Conservation (phyloP, 306 rosid species). For the Cucurbita ficifolia region DNA sequence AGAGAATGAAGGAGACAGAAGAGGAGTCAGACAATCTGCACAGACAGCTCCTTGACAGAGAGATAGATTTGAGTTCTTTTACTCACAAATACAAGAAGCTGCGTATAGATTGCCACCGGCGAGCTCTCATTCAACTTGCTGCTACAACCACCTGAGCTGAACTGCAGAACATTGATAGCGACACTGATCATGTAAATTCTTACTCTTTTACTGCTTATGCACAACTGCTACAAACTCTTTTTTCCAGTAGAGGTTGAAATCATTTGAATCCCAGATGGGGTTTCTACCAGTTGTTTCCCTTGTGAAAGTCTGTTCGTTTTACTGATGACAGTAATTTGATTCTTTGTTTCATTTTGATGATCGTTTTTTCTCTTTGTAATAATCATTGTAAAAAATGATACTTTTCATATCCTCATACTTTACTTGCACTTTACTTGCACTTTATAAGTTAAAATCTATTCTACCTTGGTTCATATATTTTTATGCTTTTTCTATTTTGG, state of each 20-base stretch:
- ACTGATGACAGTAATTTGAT: not conserved
- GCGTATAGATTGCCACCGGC: constrained; percentile 54
- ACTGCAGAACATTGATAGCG: not conserved
- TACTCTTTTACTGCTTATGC: not conserved
- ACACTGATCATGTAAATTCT: not conserved
- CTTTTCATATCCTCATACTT: not conserved
- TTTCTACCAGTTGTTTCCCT: not conserved
- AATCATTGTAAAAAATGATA: not conserved
- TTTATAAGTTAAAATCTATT: not conserved
- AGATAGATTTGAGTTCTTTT: constrained; percentile 44
- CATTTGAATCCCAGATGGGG: not conserved
- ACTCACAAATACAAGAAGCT: constrained; percentile 74
- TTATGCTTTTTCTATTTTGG: not conserved
- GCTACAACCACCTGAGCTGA: constrained; percentile 41
- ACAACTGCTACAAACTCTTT: not conserved
- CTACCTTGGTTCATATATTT: not conserved
- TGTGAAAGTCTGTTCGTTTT: not conserved
- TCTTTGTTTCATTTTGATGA: not conserved
- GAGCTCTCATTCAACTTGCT: constrained; percentile 67
- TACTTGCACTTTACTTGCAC: too few relatives aligned
- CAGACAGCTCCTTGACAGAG: constrained; percentile 49
- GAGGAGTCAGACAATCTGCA: constrained; percentile 75
- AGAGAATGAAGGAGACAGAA: constrained; percentile 54
- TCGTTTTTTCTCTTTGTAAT: not conserved
- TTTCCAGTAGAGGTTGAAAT: not conserved